Evolutionary conservation across 108 stramenopile genomes (phyloP).

Genomic region (Hondaea fermentalgiana): DNA sequence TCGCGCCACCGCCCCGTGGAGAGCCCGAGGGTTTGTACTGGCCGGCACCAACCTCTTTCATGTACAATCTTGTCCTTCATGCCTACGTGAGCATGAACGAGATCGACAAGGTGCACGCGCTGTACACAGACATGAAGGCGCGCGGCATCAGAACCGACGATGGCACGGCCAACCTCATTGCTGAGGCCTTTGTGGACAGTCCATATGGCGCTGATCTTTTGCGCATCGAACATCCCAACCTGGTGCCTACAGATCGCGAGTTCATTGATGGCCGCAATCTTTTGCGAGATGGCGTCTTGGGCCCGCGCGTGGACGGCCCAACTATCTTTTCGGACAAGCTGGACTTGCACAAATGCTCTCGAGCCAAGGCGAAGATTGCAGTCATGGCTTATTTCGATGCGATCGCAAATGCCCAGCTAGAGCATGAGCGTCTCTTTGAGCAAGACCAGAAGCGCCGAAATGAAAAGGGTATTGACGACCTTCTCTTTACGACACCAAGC

Average conservation of each 20-base stretch:
- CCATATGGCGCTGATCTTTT: not conserved
- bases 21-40: not conserved
- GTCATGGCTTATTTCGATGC: not conserved
- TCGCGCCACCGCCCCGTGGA: not conserved
- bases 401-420: not conserved
- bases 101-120: not conserved
- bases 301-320: not conserved
- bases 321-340: not conserved
- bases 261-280: not conserved
- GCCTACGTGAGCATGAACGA: not conserved
- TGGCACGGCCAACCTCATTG: not conserved
- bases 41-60: not conserved
- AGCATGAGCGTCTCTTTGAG: not conserved
- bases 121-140: slow-evolving; percentile 15
- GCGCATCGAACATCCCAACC: not conserved
- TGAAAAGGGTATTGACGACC: not conserved
- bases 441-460: not conserved
- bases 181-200: not conserved
- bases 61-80: not conserved
- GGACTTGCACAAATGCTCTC: not conserved
- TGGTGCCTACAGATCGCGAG: not conserved
- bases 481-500: not conserved
- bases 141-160: not conserved
- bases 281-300: not conserved
- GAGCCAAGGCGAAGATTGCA: not conserved